Evolutionary conservation across 2,329 filamentous ascomycete species (phyloP).

Genomic region (Ophiostoma triangulosporum): DNA sequence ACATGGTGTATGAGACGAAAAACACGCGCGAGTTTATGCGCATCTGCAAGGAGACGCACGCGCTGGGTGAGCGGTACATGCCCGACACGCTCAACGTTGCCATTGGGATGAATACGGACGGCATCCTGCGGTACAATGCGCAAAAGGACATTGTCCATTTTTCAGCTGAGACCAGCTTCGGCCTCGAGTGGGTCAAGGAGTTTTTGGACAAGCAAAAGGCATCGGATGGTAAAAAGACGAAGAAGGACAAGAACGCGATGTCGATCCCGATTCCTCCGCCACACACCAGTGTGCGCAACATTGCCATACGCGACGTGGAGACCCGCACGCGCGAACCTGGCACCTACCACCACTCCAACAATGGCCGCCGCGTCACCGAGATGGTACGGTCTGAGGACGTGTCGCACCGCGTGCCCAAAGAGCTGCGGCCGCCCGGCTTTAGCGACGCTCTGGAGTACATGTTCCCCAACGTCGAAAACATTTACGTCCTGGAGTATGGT

Average conservation of each 20-base stretch:
- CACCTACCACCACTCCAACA: not conserved
- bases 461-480: slow-evolving; percentile 8
- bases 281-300: slow-evolving; percentile 4
- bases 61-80: slow-evolving; percentile 4
- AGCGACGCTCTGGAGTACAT: not conserved
- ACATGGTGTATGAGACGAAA: slow-evolving; percentile 2
- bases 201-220: no score
- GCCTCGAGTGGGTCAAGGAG: not conserved
- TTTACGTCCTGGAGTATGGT: slow-evolving; percentile 11
- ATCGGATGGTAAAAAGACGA: no score
- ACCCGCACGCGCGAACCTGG: slow-evolving; percentile 4
- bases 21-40: slow-evolving; percentile 7
- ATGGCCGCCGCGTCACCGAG: slow-evolving; percentile 1
- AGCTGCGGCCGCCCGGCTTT: slow-evolving; percentile 4
- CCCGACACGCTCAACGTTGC: slow-evolving; percentile 14
- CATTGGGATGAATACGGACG: not conserved
- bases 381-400: not conserved
- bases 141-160: slow-evolving; percentile 11
- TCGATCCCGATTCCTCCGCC: not conserved
- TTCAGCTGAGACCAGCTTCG: not conserved
- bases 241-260: not conserved
- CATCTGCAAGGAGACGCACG: slow-evolving; percentile 11
- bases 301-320: slow-evolving; percentile 6
- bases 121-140: slow-evolving; percentile 10
- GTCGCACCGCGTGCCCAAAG: slow-evolving; percentile 5